A percentile compares a stretch with the other conserved stretches of the same genome.
Evolutionary conservation across 129 eudicot genomes (phyloP).

Genomic region (Mikania micrantha): DNA sequence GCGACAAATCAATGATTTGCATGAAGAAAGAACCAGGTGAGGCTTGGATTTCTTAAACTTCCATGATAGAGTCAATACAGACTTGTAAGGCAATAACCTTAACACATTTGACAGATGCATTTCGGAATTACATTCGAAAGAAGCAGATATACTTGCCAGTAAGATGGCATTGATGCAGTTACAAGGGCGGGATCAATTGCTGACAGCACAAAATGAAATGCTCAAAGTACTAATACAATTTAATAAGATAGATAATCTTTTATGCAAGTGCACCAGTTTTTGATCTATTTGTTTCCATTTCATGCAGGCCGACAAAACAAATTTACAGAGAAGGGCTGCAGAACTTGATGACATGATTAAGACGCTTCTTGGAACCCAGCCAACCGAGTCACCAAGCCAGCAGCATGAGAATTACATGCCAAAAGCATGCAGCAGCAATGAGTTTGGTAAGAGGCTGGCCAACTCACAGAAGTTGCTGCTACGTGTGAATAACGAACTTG

Average conservation of each 20-base stretch:
- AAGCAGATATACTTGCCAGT: slow-evolving; percentile 45
- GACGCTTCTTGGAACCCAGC: slow-evolving; percentile 45
- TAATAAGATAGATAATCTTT: background rate
- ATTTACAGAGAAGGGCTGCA: slow-evolving; percentile 51
- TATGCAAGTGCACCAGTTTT: background rate
- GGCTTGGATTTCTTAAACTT: slow-evolving; percentile 1
- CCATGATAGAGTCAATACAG: background rate
- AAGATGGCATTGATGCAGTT: slow-evolving; percentile 55
- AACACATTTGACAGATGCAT: slow-evolving; percentile 38
- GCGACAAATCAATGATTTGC: slow-evolving; percentile 47
- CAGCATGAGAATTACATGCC: slow-evolving; percentile 22
- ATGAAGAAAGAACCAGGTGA: slow-evolving; percentile 72
- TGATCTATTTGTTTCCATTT: background rate
- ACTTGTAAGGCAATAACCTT: background rate
- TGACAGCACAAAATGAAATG: slow-evolving; percentile 78
- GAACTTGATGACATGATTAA: slow-evolving; percentile 76
- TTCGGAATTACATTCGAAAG: slow-evolving; percentile 42
- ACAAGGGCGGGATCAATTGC: slow-evolving; percentile 63
- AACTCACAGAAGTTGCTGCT: slow-evolving; percentile 41
- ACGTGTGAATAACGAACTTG: slow-evolving; percentile 43
- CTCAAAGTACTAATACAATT: slow-evolving; percentile 42
- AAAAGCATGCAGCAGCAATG: slow-evolving; percentile 26
- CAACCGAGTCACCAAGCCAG: slow-evolving; percentile 16
- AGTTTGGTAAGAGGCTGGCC: slow-evolving; percentile 37
- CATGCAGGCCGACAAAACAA: slow-evolving; percentile 57